Evolutionary conservation across 1,284 basidiomycete genomes (phyloP), one percentile per base, ranked within the genome.

Genomic region (Fomitopsis pinicola): DNA sequence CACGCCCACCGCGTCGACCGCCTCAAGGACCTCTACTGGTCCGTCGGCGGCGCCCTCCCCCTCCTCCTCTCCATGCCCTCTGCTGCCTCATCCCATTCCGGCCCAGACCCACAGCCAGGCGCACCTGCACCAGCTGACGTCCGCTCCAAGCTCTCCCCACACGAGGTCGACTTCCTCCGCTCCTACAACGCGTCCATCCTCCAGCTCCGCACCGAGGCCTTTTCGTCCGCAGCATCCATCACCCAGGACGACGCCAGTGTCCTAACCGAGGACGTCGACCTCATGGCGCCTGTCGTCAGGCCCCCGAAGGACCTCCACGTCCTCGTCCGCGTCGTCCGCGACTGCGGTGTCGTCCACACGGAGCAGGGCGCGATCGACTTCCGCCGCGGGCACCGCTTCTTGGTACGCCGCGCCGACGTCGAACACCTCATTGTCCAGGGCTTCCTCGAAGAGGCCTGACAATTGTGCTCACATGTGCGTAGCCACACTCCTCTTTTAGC

Each of bases 401-500:
- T 94, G 78, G 88, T 97, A 57, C 81, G 91, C 53, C 79, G 93
- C 66, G 84, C 89, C 10, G 93, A 97, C 73, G 88, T 98, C 62
- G 96, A 98, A 73, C 88, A 94, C 72, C 81, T 98, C 66, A 92
- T 98, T 68, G 86, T 96, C 1, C 92, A 95, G 70, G 95, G 95
- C 3, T 97, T 91, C 74, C 77, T 98, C 64, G 92, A 96, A 76
- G 84, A 89, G 54, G 53, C 55, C 4, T 62, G 56, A 28, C 30
- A n/a, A 14, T 7, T 15, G 6, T 33, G 26, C 33, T 4, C 14
- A 17, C 28, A 35, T 1, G 33, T 53, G 36, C 12, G 33, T 28
- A 22, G 22, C 22, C 22, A 22, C 2, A 22, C 5, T 30, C 10
- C 10, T 5, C 26, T 5, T 14, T 2, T 22, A 22, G 22, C 22